Evolutionary conservation across 2,329 filamentous ascomycete genomes (phyloP), one percentile per base, ranked within the genome.

Genomic region (Fusarium staphyleae): DNA sequence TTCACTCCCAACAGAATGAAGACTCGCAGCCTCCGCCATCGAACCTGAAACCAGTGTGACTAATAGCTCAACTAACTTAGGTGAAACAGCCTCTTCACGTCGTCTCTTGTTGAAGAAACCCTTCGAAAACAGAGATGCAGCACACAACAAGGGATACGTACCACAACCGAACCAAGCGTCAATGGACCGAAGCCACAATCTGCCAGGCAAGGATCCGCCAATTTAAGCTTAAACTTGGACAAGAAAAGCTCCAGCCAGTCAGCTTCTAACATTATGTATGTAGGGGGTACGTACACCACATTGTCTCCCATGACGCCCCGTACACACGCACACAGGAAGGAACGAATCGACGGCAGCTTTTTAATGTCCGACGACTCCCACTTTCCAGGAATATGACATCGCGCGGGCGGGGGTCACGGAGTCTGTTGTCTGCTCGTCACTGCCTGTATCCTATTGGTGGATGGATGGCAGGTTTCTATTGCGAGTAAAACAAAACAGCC

Each of bases 341-440:
- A 19, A 3, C 4, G 16, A 30, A 15, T 30, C 40, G 24, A 18
- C 30, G 30, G 26, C 18, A 44, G 33, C 33, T 12, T 5, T n/a
- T 30, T 30, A 12, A 30, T 30, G 28, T 13, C 28, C 28, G 24
- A 28, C 33, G 16, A 11, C 16, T 35, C 16, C 33, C 33, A 35
- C 42, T 52, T 28, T 30, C 24, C 33, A n/a, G 30, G 28, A 9
- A 24, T 24, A 36, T 32, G 44, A 29, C 48, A 39, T 56, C 52
- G 39, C 43, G 52, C 40, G 48, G 48, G 36, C 46, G 9, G 19
- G 34, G 34, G 34, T 14, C 14, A 15, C 3, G n/a, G 34, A 13
- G 16, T 36, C 16, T 19, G 34, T 19, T 37, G 48, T 10, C 47
- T 28, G 28, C 37, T 37, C 54, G 62, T 65, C 61, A 60, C 61